Evolutionary conservation across 148 eudicot genomes (phyloP).

Genomic region (Euryodendron excelsum): DNA sequence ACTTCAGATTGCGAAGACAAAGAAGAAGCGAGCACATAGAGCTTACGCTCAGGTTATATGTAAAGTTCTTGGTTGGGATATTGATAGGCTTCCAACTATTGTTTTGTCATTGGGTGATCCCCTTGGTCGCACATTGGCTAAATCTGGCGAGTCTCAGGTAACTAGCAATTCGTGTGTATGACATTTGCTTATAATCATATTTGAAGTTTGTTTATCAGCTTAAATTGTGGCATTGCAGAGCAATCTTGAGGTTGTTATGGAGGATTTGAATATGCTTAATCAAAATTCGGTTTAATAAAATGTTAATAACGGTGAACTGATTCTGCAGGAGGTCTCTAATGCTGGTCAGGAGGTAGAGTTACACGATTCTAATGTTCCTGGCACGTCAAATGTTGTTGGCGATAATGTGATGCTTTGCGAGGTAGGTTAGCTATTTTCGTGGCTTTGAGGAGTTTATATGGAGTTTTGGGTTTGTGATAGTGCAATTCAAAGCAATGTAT

Average conservation of each 20-base stretch:
- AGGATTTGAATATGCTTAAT: background rate
- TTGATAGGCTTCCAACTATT: conserved; percentile 45
- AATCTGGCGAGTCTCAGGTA: conserved; percentile 23
- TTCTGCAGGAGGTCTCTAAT: background rate
- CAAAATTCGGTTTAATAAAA: background rate
- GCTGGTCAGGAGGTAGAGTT: conserved; percentile 4
- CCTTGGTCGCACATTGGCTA: background rate
- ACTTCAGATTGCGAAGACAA: conserved; percentile 52
- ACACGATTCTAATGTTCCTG: background rate
- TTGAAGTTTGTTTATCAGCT: background rate
- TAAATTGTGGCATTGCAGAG: conserved; percentile 22
- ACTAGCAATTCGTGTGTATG: background rate
- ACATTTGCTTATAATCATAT: background rate
- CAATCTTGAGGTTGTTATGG: conserved; percentile 8
- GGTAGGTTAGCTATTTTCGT: conserved; percentile 22
- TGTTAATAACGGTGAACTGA: background rate
- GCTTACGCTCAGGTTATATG: conserved; percentile 65
- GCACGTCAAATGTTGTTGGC: background rate
- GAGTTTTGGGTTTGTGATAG: background rate
- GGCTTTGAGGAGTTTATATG: background rate
- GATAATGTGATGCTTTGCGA: conserved; percentile 21
- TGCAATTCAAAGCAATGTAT: background rate
- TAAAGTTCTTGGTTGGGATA: conserved; percentile 86
- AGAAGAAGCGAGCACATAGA: conserved; percentile 70
- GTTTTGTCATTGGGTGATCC: conserved; percentile 12